phyloP scores from a whole-genome alignment of 2,329 filamentous ascomycete genomes.

The Microcyclospora tardicrescens region DNA sequence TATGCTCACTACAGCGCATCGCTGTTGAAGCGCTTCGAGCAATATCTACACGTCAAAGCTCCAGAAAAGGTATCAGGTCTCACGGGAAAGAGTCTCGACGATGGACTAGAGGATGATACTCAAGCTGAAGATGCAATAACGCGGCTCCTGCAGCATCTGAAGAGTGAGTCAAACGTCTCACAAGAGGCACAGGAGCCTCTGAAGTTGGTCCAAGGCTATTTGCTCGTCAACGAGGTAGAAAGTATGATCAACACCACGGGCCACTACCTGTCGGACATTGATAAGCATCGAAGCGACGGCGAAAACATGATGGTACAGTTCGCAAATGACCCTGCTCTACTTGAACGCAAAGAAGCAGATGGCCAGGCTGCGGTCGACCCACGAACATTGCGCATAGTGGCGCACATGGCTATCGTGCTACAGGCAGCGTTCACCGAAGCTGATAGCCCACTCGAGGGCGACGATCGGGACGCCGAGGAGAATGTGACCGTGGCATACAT shows the following conservation, averaged over 20 bases:
- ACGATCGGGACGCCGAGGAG: conserved; percentile 45
- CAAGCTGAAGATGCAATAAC: conserved; percentile 13
- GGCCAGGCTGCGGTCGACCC: conserved; percentile 26
- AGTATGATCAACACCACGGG: conserved; percentile 33
- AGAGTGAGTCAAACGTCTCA: conserved; percentile 42
- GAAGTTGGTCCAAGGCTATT: conserved; percentile 63
- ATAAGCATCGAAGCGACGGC: conserved; percentile 13
- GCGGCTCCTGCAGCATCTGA: conserved; percentile 48
- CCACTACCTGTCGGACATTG: conserved; percentile 28
- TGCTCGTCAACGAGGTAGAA: conserved; percentile 49
- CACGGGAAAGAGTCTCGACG: conserved; percentile 51
- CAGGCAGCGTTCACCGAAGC: conserved; percentile 30
- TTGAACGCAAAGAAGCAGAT: conserved; percentile 10
- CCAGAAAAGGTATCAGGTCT: conserved; percentile 41
- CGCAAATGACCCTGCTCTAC: conserved; percentile 2
- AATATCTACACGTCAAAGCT: conserved; percentile 48
- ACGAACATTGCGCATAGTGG: conserved; percentile 32
- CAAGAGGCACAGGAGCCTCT: conserved; percentile 51
- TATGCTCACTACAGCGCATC: conserved; percentile 84
- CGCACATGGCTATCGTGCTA: conserved; percentile 52
- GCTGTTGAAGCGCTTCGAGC: conserved; percentile 65
- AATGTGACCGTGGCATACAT: conserved; percentile 74
- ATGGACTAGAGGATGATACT: conserved; percentile 44
- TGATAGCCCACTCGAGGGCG: conserved; percentile 32
- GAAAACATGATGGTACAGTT: conserved; percentile 15